phyloP scores from a whole-genome alignment of 495 filamentous ascomycete species.

The Lepidopterella palustris region DNA sequence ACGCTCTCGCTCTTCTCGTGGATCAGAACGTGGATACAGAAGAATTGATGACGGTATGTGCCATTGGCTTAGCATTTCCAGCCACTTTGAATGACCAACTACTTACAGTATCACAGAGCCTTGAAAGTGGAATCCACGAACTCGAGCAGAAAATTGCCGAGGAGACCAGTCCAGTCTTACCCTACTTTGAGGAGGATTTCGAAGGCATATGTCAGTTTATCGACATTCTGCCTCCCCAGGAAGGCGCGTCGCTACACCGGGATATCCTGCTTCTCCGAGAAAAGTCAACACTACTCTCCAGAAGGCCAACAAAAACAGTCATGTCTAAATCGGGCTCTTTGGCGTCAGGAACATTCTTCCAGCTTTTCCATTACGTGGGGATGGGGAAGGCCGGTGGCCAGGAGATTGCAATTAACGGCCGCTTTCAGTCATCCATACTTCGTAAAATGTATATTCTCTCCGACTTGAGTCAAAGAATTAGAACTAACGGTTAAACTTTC shows the following conservation, averaged over 20 bases:
- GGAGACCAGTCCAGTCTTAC: conserved; percentile 10
- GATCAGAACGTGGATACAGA: conserved; percentile 13
- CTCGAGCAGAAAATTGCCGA: conserved; percentile 16
- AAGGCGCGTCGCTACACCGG: neutral
- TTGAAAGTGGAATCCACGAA: conserved; percentile 17
- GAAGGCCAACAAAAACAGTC: conserved; percentile 14
- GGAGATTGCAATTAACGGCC: conserved; percentile 44
- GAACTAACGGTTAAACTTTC: neutral
- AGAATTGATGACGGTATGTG: conserved; percentile 21
- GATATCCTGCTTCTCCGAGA: neutral
- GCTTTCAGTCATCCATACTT: conserved; percentile 50
- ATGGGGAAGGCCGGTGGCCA: conserved; percentile 8
- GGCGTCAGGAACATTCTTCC: neutral
- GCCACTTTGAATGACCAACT: neutral
- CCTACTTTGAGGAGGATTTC: conserved; percentile 56
- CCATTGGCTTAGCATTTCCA: neutral
- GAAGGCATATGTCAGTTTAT: conserved; percentile 60
- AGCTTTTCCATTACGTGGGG: conserved; percentile 8
- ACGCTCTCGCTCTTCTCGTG: conserved; percentile 20
- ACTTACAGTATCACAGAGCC: conserved; percentile 9
- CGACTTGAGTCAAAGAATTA: neutral
- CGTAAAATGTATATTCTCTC: conserved; percentile 39
- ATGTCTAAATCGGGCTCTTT: neutral
- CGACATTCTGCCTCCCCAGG: conserved; percentile 9
- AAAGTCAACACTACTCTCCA: conserved; percentile 15